Percentiles rank a stretch among this genome's conserved stretches.
Conservation (phyloP, 257 asterid species). For the Solanum peruvianum region DNA sequence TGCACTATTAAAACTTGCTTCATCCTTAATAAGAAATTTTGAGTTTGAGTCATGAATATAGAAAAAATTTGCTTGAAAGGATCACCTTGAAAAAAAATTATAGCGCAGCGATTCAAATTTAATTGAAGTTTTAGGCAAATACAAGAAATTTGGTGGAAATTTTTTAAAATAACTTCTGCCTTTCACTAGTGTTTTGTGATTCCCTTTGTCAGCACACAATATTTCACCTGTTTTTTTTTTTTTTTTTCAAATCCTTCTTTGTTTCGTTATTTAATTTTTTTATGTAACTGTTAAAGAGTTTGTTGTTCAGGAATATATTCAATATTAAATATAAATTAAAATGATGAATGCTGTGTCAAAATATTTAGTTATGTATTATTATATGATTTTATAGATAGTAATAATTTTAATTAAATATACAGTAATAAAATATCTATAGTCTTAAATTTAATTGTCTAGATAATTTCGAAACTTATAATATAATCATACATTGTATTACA, state of each 20-base stretch:
- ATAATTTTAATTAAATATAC: background rate
- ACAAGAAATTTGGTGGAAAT: background rate
- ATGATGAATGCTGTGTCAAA: background rate
- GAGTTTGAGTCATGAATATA: accelerated
- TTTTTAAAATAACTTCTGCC: too few relatives aligned
- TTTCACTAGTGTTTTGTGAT: background rate
- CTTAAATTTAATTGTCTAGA: background rate
- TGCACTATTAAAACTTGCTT: background rate
- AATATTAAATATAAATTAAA: too few relatives aligned
- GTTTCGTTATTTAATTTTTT: background rate
- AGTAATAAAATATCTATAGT: background rate
- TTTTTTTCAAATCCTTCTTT: background rate
- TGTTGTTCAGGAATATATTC: background rate
- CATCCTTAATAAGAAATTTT: background rate
- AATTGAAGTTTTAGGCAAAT: too few relatives aligned
- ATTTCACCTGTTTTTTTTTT: background rate
- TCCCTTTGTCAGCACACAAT: background rate
- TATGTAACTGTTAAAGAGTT: too few relatives aligned
- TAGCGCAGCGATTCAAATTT: background rate
- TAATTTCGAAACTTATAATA: background rate
- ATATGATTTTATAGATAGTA: background rate
- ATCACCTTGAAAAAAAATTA: too few relatives aligned
- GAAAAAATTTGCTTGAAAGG: too few relatives aligned
- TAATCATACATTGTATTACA: background rate
- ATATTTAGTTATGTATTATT: background rate